A percentile compares a stretch with the other conserved stretches of the same genome.
These are phyloP conservation scores for Jaltomata sinuosa DNA, from an alignment of 257 asterid genomes.

Conservation along the genomic window DNA sequence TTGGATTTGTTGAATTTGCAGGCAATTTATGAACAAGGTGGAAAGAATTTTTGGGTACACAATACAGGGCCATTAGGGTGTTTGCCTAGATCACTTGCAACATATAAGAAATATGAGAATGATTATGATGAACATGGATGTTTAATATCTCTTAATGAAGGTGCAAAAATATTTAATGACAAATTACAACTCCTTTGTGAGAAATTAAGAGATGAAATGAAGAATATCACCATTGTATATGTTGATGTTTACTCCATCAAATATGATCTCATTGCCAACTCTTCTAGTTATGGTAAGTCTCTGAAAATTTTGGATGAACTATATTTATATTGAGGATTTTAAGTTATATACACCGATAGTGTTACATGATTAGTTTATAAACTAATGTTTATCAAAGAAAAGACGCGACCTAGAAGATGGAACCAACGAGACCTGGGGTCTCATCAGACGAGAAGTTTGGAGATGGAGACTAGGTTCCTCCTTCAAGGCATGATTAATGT, in stretches of 20 bases:
- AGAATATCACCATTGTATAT: conserved; percentile 20
- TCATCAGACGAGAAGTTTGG: background rate
- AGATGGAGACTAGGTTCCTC: background rate
- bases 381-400: background rate
- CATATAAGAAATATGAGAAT: background rate
- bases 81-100: conserved; percentile 25
- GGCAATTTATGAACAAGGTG: conserved; percentile 25
- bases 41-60: conserved; percentile 38
- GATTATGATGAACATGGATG: conserved; percentile 36
- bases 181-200: conserved; percentile 4
- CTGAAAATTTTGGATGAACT: background rate
- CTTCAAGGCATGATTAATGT: too few relatives aligned
- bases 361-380: background rate
- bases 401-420: too few relatives aligned
- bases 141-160: conserved; percentile 20
- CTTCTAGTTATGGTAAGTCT: conserved; percentile 24
- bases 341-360: too few relatives aligned
- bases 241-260: conserved; percentile 44
- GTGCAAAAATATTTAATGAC: conserved; percentile 28
- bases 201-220: conserved; percentile 13
- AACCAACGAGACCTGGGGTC: too few relatives aligned
- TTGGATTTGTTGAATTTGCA: background rate
- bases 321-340: too few relatives aligned
- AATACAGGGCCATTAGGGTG: conserved; percentile 50
- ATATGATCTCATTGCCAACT: conserved; percentile 27